Evolutionary conservation across 345 rosid species (phyloP).

Genomic region (Eucalyptus curtisii): DNA sequence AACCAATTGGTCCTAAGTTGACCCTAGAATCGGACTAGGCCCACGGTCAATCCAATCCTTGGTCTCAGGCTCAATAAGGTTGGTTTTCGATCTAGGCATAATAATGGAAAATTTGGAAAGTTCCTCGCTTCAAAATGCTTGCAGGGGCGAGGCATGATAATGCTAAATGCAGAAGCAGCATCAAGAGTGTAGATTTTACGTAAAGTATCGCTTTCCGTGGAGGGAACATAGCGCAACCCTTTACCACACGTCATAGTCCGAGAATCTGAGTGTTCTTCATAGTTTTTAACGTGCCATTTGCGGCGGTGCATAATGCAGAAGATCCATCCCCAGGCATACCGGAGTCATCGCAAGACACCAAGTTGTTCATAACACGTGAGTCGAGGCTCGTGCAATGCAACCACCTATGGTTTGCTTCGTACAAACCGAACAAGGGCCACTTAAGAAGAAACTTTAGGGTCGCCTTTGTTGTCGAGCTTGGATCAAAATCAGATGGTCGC

Average conservation of each 20-base stretch:
- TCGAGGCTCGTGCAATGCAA: background rate
- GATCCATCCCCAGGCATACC: background rate
- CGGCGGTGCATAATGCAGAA: background rate
- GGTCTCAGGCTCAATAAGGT: no score
- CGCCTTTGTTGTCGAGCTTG: background rate
- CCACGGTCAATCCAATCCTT: no score
- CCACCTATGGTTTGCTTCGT: background rate
- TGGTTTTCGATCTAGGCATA: no score
- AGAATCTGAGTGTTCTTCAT: background rate
- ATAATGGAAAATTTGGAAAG: background rate
- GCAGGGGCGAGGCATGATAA: background rate
- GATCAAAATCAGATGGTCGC: background rate
- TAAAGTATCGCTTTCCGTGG: rapidly evolving
- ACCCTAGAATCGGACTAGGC: no score
- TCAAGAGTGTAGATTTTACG: background rate
- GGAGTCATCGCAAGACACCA: background rate
- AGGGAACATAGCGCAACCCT: background rate
- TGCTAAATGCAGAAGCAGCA: background rate
- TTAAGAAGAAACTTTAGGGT: background rate
- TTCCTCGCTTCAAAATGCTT: background rate
- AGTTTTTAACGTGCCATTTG: background rate
- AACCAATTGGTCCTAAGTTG: no score
- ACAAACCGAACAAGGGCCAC: background rate
- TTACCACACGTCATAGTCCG: background rate
- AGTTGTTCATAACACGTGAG: background rate